phyloP scores from a whole-genome alignment of 2,329 filamentous ascomycete species.

The Fusarium transvaalense region DNA sequence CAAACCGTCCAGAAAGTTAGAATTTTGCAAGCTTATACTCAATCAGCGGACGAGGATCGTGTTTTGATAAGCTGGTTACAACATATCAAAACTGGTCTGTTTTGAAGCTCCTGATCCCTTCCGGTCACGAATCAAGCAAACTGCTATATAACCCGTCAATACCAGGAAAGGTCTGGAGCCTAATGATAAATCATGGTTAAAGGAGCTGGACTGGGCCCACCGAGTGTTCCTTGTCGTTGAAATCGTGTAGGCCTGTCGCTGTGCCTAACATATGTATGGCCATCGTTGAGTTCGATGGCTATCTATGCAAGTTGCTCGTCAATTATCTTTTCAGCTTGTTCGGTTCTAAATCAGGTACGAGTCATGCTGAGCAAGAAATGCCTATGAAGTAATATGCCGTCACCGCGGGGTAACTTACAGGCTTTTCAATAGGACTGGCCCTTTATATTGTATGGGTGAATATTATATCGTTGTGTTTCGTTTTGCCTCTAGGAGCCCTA shows the following conservation, averaged over 20 bases:
- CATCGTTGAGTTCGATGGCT: conserved; percentile 11
- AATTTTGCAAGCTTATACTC: neutral
- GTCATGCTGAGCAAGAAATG: conserved; percentile 15
- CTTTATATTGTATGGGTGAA: neutral
- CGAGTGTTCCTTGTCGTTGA: conserved; percentile 4
- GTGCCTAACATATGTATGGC: neutral
- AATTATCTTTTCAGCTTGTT: conserved; percentile 14
- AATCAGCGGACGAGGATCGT: neutral
- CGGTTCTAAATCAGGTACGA: conserved; percentile 7
- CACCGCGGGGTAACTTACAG: conserved; percentile 3
- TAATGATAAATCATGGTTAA: neutral
- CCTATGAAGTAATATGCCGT: neutral
- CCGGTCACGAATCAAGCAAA: neutral
- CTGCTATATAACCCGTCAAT: neutral
- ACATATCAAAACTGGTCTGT: neutral
- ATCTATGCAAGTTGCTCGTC: neutral
- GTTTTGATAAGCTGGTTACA: neutral
- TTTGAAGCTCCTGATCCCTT: neutral
- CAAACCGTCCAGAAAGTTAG: neutral
- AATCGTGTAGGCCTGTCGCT: neutral
- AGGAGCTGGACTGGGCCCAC: conserved; percentile 34
- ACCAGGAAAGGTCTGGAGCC: conserved; percentile 9
- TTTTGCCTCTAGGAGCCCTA: neutral
- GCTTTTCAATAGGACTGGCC: conserved; percentile 12
- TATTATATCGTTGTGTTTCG: neutral